Conservation (phyloP, 345 rosid species). For the Microthlaspi erraticum region DNA sequence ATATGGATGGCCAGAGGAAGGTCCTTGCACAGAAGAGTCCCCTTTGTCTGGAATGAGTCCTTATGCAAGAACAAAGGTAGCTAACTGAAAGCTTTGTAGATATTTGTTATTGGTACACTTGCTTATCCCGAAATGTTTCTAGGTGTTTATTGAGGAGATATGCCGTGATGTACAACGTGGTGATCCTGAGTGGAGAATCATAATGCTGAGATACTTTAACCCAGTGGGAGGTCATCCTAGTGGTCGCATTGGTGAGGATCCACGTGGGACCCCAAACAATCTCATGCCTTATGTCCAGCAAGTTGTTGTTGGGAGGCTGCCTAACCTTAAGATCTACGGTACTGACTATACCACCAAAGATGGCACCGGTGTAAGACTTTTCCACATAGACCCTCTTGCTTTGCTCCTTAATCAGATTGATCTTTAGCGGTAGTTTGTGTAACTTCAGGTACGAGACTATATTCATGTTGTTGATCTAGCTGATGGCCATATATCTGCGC, state of each 20-base stretch:
- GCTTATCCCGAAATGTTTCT: constrained; percentile 3
- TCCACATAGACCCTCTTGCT: constrained; percentile 10
- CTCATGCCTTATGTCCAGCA: constrained; percentile 99
- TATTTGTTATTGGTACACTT: too few species aligned
- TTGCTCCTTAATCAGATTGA: constrained; percentile 6
- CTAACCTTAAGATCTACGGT: constrained; percentile 80
- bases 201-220: constrained; percentile 93
- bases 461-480: constrained; percentile 96
- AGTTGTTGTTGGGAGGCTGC: constrained; percentile 93
- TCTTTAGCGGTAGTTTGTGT: constrained; percentile 4
- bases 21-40: constrained; percentile 93
- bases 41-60: constrained; percentile 77
- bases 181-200: constrained; percentile 87
- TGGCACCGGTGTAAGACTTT: constrained; percentile 91
- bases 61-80: constrained; percentile 93
- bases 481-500: constrained; percentile 91
- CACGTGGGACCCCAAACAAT: constrained; percentile 93
- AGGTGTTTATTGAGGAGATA: constrained; percentile 95
- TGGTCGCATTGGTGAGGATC: constrained; percentile 95
- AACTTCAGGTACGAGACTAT: constrained; percentile 87
- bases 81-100: neutral
- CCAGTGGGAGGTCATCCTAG: constrained; percentile 99
- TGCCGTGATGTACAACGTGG: constrained; percentile 75
- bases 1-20: constrained; percentile 96
- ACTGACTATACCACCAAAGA: constrained; percentile 86